Base-by-base conservation (phyloP, 176 grass and related monocot species). In the Microstegium vimineum region DNA sequence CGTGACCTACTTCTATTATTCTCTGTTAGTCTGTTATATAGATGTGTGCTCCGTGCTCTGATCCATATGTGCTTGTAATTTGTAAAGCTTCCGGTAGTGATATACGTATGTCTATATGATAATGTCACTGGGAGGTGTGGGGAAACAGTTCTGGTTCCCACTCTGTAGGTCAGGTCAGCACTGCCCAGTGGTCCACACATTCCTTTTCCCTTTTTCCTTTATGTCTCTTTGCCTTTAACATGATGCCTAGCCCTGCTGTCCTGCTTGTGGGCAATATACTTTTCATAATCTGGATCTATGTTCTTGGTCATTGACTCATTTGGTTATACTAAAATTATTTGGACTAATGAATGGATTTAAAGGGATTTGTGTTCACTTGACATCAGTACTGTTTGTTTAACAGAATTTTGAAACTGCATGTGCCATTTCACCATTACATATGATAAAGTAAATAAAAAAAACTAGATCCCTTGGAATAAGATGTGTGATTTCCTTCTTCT, bases 161-260 rank as follows among this genome's bases (percentile, higher is more conserved):
- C 79, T 28, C 15, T 82, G 9, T 65, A 85, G 84, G 77, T 59
- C 82, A 85, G 91, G 77, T 65, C 74, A 86, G 35, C 81, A 66
- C 87, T 37, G 22, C 7, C 31, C 22, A 68, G 43, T 68, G 82
- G 75, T 70, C 79, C 90, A 80, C 75, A 66, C 72, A 71, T 69
- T 69, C 22, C 93, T 84, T 86, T 93, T 69, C 37, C 35, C 28
- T 54, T 88, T 94, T 88, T 73, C 43, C 63, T 89, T 81, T 77
- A 77, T 89, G 78, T 89, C 80, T 62, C 66, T 82, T 85, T 81
- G 64, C 73, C 26, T 64, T 87, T 89, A 89, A 33, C 46, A 86
- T 93, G 83, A 88, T 93, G 83, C 68, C 22, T 79, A 65, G 30
- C 65, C 62, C 40, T 62, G 62, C 22, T 75, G 37, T 75, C 69